These are phyloP conservation scores for Peronosclerospora sorghi DNA, from an alignment of 352 stramenopile species.

Conservation along the genomic window DNA sequence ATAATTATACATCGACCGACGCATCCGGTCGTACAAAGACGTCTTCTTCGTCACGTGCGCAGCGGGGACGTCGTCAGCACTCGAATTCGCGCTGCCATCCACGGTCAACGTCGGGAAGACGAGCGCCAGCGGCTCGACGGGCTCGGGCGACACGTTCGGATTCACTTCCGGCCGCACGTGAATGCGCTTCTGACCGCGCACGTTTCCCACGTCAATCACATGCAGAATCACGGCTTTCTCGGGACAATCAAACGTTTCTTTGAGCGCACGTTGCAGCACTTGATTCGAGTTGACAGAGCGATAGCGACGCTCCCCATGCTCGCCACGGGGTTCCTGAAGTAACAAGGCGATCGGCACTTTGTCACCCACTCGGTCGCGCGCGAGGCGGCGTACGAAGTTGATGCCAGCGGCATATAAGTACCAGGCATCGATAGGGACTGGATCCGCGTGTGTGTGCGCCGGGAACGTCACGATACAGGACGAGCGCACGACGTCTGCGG, in stretches of 20 bases:
- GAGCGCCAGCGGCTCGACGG: conserved; percentile 44
- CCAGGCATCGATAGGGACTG: conserved; percentile 74
- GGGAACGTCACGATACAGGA: conserved; percentile 80
- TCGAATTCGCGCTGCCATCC: conserved; percentile 29
- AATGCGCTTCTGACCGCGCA: conserved; percentile 40
- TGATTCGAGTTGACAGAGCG: conserved; percentile 44
- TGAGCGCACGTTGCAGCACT: conserved; percentile 40
- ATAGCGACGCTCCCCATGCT: conserved; percentile 34
- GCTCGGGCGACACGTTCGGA: conserved; percentile 73
- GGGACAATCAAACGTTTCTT: conserved; percentile 54
- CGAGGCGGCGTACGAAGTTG: conserved; percentile 58
- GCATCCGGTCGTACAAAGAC: conserved; percentile 36
- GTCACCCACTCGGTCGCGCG: conserved; percentile 60
- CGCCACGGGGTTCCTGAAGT: conserved; percentile 30
- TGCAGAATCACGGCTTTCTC: conserved; percentile 62
- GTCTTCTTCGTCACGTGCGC: conserved; percentile 18
- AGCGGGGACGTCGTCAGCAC: conserved; percentile 23
- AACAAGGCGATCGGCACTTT: conserved; percentile 42
- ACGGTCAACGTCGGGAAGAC: conserved; percentile 65
- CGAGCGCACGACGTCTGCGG: conserved; percentile 63
- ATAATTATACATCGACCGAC: conserved; percentile 50
- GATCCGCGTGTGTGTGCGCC: conserved; percentile 49
- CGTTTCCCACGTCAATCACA: conserved; percentile 53
- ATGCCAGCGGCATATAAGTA: conserved; percentile 63
- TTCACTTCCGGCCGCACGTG: conserved; percentile 68